These are phyloP conservation scores for Penicillium turbatum DNA, from an alignment of 495 filamentous ascomycete species.

Conservation along the genomic window DNA sequence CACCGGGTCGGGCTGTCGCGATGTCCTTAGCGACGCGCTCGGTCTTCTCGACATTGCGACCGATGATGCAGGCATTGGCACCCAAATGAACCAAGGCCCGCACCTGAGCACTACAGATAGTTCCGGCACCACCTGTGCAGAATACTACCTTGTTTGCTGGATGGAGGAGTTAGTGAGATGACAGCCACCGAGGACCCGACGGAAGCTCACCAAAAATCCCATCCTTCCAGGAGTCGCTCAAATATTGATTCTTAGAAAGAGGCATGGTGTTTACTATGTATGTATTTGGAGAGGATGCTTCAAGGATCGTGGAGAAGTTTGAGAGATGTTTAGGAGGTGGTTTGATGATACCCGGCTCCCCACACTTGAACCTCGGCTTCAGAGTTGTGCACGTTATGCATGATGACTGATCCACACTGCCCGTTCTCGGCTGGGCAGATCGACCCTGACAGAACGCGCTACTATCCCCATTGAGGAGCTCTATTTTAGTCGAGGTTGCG, in stretches of 20 bases:
- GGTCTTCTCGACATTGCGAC: conserved; percentile 86
- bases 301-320: background rate
- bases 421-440: too few relatives aligned
- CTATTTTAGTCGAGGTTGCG: too few relatives aligned
- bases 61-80: conserved; percentile 89
- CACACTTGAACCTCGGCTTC: background rate
- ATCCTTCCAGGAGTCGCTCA: conserved; percentile 79
- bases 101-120: conserved; percentile 92
- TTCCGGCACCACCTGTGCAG: conserved; percentile 90
- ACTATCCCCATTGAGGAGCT: too few relatives aligned
- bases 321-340: background rate
- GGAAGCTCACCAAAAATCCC: conserved; percentile 65
- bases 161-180: conserved; percentile 5
- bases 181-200: background rate
- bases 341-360: background rate
- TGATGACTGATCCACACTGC: background rate
- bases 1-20: conserved; percentile 66
- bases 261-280: conserved; percentile 39
- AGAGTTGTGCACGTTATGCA: background rate
- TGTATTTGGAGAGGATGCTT: background rate
- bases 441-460: too few relatives aligned
- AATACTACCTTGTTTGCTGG: conserved; percentile 85
- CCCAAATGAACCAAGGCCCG: conserved; percentile 86
- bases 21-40: conserved; percentile 75
- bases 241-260: conserved; percentile 63